Evolutionary conservation across 2,329 filamentous ascomycete species (phyloP).

Genomic region (Xylariomycetidae sp.): DNA sequence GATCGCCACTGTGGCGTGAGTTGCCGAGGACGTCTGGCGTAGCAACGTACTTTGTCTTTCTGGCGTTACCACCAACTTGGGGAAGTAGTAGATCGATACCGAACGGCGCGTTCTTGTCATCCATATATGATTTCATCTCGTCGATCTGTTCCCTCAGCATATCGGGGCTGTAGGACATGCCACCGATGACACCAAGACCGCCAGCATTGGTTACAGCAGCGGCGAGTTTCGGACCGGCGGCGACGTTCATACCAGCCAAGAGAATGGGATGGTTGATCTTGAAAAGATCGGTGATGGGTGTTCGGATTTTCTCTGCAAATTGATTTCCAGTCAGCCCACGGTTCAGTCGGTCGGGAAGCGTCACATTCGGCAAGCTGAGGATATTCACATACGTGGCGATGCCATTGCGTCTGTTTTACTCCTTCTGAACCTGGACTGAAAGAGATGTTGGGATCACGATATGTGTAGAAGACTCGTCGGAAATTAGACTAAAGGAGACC

Average conservation of each 20-base stretch:
- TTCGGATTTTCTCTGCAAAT: constrained; percentile 89
- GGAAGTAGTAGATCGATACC: constrained; percentile 91
- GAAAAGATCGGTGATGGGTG: constrained; percentile 89
- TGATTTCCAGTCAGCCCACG: no score
- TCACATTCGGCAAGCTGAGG: no score
- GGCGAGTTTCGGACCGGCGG: constrained; percentile 91
- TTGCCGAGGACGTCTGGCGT: constrained; percentile 4
- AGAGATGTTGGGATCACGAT: no score
- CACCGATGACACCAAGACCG: constrained; percentile 92
- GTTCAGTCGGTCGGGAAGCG: no score
- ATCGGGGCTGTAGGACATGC: constrained; percentile 91
- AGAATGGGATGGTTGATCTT: constrained; percentile 96
- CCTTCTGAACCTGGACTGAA: no score
- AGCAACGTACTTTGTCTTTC: constrained; percentile 78
- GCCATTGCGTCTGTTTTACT: no score
- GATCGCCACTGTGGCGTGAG: not conserved
- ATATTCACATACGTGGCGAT: no score
- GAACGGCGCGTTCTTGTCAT: constrained; percentile 90
- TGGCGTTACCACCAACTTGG: constrained; percentile 87
- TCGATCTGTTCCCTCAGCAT: constrained; percentile 95
- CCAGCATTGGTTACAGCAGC: constrained; percentile 96
- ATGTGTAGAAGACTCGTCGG: no score
- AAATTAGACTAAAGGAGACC: no score
- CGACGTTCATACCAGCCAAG: constrained; percentile 98
- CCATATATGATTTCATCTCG: constrained; percentile 84